Conservation (phyloP, 495 filamentous ascomycete genomes). For the Tuber umbilicatum region DNA sequence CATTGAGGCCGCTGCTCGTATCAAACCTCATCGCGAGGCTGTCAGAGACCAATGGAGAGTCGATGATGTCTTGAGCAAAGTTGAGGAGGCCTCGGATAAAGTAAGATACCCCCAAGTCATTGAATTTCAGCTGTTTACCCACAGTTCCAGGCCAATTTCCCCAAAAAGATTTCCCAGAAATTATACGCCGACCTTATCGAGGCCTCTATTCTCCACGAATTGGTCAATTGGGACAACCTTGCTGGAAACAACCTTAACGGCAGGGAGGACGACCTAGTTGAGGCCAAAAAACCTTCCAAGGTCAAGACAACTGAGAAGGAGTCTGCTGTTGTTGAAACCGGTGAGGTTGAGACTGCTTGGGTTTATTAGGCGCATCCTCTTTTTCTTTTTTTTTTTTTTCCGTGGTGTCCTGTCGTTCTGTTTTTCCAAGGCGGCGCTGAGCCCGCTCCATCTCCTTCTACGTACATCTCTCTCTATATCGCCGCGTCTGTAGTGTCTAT, state of each 20-base stretch:
- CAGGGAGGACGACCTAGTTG: neutral
- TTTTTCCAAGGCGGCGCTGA: neutral
- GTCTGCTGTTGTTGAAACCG: neutral
- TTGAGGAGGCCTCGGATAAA: slow-evolving; percentile 21
- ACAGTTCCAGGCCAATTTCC: slow-evolving; percentile 30
- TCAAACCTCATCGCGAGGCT: slow-evolving; percentile 31
- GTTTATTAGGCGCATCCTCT: neutral
- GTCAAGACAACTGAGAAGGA: neutral
- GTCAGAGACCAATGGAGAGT: slow-evolving; percentile 41
- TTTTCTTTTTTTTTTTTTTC: neutral
- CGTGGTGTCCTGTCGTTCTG: neutral
- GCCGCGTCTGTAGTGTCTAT: neutral
- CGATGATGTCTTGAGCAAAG: slow-evolving; percentile 38
- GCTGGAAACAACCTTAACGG: neutral
- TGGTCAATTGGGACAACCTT: slow-evolving; percentile 26
- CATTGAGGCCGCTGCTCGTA: slow-evolving; percentile 41
- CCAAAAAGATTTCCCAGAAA: slow-evolving; percentile 20
- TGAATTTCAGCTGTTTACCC: neutral
- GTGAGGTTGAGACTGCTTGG: neutral
- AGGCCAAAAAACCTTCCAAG: neutral
- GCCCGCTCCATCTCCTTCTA: neutral
- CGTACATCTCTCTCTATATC: neutral
- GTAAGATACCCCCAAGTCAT: slow-evolving; percentile 3
- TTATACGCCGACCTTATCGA: slow-evolving; percentile 40
- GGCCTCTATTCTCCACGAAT: slow-evolving; percentile 38